Base-by-base conservation (phyloP, 2,329 filamentous ascomycete genomes). In the Epichloe typhina region DNA sequence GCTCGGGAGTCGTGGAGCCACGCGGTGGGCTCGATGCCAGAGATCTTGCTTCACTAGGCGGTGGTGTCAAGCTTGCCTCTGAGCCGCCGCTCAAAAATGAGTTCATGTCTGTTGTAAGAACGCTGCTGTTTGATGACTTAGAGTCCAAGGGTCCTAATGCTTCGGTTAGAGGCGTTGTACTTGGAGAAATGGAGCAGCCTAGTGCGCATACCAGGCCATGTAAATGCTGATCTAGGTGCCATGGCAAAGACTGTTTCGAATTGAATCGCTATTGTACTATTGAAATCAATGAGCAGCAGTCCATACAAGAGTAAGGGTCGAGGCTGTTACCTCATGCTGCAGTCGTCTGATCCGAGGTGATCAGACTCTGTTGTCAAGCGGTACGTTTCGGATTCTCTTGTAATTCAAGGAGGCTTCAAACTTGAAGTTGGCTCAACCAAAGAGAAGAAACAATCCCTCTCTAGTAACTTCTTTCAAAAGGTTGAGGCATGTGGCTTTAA, bases 1-100 rank as follows among this genome's bases (percentile, higher is more conserved):
- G 78, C 60, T 82, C 78, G 6, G 76, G 68, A 5, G 77, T 79
- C 59, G 82, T 69, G 38, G 67, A 68, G 44, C 66, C 66, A 54
- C 74, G 72, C 5, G 78, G 76, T 26, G 79, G 79, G 64, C 79
- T 83, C 21, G 73, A 74, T 39, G 78, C 79, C 46, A 74, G 65
- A 21, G 77, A 80, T 64, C 74, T 69, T 26, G 75, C 71, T 38
- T 66, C 66, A 51, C 66, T 70, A 23, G 73, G 72, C 37, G 76
- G 73, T 21, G 74, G 38, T 23, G 46, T 75, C 46, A 77, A 63
- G 63, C 73, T 77, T 53, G 69, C 65, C 51, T 77, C 76, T 23
- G 76, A 74, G 46, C 63, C 58, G 49, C 66, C 38, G 46, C 46
- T 62, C 38, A 66, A 65, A 60, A 79, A 70, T n/a, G 70, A 68